Evolutionary conservation across 495 filamentous ascomycete genomes (phyloP).

Genomic region (Jackrogersella minutella): DNA sequence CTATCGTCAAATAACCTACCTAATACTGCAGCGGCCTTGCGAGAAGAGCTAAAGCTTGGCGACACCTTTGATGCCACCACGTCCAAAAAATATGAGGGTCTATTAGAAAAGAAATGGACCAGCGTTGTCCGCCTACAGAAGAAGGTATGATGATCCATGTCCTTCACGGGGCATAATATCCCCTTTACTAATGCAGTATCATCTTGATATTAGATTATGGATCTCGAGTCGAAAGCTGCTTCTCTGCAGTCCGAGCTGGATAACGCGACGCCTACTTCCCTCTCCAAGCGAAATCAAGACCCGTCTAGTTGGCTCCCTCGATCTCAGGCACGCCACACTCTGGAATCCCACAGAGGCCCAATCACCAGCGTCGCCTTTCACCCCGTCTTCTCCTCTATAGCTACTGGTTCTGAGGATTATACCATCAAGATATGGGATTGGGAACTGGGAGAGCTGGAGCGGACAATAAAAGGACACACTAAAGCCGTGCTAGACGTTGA

Average conservation of each 20-base stretch:
- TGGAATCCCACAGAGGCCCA: slow-evolving; percentile 83
- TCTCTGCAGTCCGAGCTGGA: slow-evolving; percentile 84
- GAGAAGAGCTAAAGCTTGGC: slow-evolving; percentile 69
- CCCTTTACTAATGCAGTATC: slow-evolving; percentile 24
- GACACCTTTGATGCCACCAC: slow-evolving; percentile 77
- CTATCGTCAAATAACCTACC: slow-evolving; percentile 74
- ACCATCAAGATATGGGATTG: slow-evolving; percentile 98
- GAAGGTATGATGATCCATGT: slow-evolving; percentile 63
- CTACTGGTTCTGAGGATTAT: slow-evolving; percentile 87
- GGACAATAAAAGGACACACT: slow-evolving; percentile 92
- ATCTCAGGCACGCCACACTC: slow-evolving; percentile 78
- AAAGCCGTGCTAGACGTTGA: slow-evolving; percentile 90
- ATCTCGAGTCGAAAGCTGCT: slow-evolving; percentile 77
- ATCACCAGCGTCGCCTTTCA: slow-evolving; percentile 95
- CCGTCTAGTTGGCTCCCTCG: slow-evolving; percentile 87
- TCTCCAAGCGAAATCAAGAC: slow-evolving; percentile 81
- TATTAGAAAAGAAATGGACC: slow-evolving; percentile 97
- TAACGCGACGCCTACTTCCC: slow-evolving; percentile 82
- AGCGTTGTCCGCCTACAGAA: slow-evolving; percentile 89
- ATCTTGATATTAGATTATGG: slow-evolving; percentile 77
- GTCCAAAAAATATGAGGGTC: slow-evolving; percentile 85
- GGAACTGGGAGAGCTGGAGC: slow-evolving; percentile 92
- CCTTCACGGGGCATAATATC: neutral
- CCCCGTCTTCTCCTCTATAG: slow-evolving; percentile 88
- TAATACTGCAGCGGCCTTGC: slow-evolving; percentile 71